Percentiles rank a stretch among this genome's conserved stretches.
phyloP scores from a whole-genome alignment of 805 yeast species.

The Yarrowia porcina region DNA sequence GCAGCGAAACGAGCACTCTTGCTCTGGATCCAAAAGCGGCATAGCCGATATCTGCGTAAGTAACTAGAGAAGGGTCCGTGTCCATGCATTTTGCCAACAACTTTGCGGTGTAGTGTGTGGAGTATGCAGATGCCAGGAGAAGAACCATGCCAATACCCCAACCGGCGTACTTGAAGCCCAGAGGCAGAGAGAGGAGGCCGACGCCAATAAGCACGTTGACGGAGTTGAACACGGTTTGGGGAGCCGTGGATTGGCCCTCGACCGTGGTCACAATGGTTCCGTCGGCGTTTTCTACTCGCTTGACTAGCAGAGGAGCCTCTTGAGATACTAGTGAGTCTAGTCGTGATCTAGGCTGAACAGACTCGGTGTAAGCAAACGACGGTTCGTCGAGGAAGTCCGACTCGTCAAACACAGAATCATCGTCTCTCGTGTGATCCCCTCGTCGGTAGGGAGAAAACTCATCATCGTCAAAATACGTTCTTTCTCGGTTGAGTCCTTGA shows the following conservation, averaged over 20 bases:
- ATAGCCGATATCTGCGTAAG: conserved; percentile 85
- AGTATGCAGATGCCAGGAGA: conserved; percentile 56
- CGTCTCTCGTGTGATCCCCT: not conserved
- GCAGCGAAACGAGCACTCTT: conserved; percentile 63
- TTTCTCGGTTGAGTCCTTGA: conserved; percentile 35
- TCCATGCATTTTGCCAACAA: conserved; percentile 72
- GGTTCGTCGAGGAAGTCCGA: conserved; percentile 26
- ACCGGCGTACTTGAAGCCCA: conserved; percentile 59
- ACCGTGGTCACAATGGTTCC: conserved; percentile 69
- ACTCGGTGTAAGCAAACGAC: conserved; percentile 9
- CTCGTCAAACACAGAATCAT: conserved; percentile 24
- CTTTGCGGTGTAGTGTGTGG: conserved; percentile 75
- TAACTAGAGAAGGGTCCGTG: conserved; percentile 73
- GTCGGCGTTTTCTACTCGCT: conserved; percentile 63
- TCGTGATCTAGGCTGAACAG: conserved; percentile 22
- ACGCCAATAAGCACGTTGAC: conserved; percentile 64
- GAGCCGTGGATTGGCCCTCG: conserved; percentile 76
- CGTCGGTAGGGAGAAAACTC: conserved; percentile 39
- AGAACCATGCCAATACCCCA: conserved; percentile 56
- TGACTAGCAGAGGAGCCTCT: conserved; percentile 52
- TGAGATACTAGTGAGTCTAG: conserved; percentile 37
- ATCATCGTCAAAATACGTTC: conserved; percentile 61
- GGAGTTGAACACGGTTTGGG: conserved; percentile 62
- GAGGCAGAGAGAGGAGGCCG: conserved; percentile 60
- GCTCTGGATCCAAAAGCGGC: conserved; percentile 81